phyloP scores from a whole-genome alignment of 1,284 basidiomycete species.

The Sparassis latifolia region DNA sequence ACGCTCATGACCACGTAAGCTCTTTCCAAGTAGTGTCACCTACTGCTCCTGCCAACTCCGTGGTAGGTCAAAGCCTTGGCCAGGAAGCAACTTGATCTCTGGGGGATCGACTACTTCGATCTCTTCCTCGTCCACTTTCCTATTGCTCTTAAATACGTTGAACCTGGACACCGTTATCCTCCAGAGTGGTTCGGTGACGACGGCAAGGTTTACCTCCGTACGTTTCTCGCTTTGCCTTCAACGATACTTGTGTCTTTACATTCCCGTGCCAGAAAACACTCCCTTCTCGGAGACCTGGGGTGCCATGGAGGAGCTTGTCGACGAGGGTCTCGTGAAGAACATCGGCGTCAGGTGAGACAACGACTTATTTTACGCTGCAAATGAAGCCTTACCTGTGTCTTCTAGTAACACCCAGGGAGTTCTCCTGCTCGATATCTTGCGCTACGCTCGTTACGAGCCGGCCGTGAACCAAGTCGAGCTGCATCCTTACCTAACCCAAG shows the following conservation, averaged over 20 bases:
- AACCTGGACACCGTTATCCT: conserved; percentile 69
- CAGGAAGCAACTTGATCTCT: conserved; percentile 61
- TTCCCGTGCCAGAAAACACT: conserved; percentile 40
- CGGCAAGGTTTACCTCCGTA: conserved; percentile 51
- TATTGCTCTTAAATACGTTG: conserved; percentile 69
- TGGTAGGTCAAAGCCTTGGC: conserved; percentile 44
- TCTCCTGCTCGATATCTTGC: conserved; percentile 58
- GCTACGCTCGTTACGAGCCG: conserved; percentile 67
- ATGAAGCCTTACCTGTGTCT: background rate
- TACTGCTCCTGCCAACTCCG: background rate
- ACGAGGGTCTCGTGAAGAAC: conserved; percentile 63
- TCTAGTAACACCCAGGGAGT: conserved; percentile 59
- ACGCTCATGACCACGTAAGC: conserved; percentile 61
- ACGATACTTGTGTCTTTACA: conserved; percentile 1
- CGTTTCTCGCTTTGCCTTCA: conserved; percentile 16
- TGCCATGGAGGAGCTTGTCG: conserved; percentile 70
- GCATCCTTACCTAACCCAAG: conserved; percentile 74
- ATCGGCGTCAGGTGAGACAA: conserved; percentile 57
- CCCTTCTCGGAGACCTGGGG: conserved; percentile 73
- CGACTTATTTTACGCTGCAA: background rate
- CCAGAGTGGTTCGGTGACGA: conserved; percentile 73
- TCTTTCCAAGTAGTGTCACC: background rate
- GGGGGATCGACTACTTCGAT: conserved; percentile 80
- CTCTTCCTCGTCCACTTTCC: conserved; percentile 79
- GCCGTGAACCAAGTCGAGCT: conserved; percentile 73